Base-by-base conservation (phyloP, 2,329 filamentous ascomycete species). In the Diaporthe amygdali region DNA sequence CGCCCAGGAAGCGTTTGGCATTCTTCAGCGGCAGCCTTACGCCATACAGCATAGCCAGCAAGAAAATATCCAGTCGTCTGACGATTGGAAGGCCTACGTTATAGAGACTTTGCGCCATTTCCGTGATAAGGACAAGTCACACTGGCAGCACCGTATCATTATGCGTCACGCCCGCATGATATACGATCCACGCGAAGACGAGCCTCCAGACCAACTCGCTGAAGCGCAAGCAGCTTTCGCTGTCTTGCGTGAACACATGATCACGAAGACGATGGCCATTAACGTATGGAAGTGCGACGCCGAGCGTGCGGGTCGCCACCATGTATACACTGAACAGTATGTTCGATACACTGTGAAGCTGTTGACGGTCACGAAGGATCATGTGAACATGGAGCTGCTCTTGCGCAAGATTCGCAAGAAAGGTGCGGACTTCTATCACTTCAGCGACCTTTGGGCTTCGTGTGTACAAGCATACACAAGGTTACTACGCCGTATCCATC, bases 221-320 rank as follows among this genome's bases (percentile, higher is more conserved):
- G 92, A 93, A 27, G 95, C 95, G 75, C 89, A 92, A 77, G 93
- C 96, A 68, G 89, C 97, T 17, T 95, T 94, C 63, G 88, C 90
- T 67, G 93, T 97, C 51, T 92, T 97, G 68, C 83, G 87, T 55
- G 89, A 91, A 71, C 88, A 85, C 73, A 91, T 91, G 88, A 96
- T 97, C 75, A 97, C 95, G 47, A 97, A 97, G 83, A 97, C 94
- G 0, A 97, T 97, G 92, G 92, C 93, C 1, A 91, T 97, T 80
- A 96, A 97, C 78, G 94, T 98, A 5, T 98, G 95, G 95, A 96
- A 95, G 76, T 96, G 95, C 46, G 95, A 97, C 75, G 91, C 93
- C 56, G 95, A 98, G 77, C 86, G 89, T 2, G 87, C 94, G 0
- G 95, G 95, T 0, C 90, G 95, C 22, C 95, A 98, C 79, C 96